Percentiles rank a stretch among this genome's conserved stretches.
Evolutionary conservation across 2,329 filamentous ascomycete genomes (phyloP).

Genomic region (Fusarium succisae): DNA sequence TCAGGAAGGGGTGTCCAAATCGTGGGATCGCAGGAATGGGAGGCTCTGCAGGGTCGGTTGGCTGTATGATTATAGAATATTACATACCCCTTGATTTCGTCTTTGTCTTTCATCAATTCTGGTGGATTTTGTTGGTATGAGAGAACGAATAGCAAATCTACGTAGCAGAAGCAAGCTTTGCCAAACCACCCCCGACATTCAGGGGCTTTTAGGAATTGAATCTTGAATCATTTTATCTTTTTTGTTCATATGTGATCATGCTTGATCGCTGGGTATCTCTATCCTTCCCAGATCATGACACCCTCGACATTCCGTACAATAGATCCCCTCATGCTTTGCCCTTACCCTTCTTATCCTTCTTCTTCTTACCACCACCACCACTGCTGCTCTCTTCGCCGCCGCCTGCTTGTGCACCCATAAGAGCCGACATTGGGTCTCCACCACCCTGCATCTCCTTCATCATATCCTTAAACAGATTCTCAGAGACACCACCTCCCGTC

Average conservation of each 20-base stretch:
- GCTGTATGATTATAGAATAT: slow-evolving; percentile 43
- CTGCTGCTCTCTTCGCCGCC: slow-evolving; percentile 44
- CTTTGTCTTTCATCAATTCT: slow-evolving; percentile 16
- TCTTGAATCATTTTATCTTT: slow-evolving; percentile 30
- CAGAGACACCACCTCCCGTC: slow-evolving; percentile 90
- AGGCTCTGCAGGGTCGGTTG: slow-evolving; percentile 57
- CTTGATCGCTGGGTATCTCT: slow-evolving; percentile 32
- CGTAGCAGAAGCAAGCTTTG: slow-evolving; percentile 26
- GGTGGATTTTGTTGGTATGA: slow-evolving; percentile 27
- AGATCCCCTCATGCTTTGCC: slow-evolving; percentile 39
- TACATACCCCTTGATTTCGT: slow-evolving; percentile 39
- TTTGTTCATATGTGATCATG: slow-evolving; percentile 24
- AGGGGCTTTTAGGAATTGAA: slow-evolving; percentile 15
- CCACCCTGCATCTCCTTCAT: slow-evolving; percentile 86
- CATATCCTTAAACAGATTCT: slow-evolving; percentile 96
- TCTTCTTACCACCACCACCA: slow-evolving; percentile 49
- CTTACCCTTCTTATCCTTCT: slow-evolving; percentile 63
- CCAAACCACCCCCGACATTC: background rate
- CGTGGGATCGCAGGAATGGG: slow-evolving; percentile 65
- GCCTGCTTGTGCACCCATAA: slow-evolving; percentile 51
- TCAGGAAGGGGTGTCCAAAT: slow-evolving; percentile 57
- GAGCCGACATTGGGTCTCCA: slow-evolving; percentile 56
- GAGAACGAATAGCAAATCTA: slow-evolving; percentile 22
- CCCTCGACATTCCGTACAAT: background rate
- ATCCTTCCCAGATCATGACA: slow-evolving; percentile 25